Conservation (phyloP, 805 yeast genomes). For the Saturnispora ahearnii region DNA sequence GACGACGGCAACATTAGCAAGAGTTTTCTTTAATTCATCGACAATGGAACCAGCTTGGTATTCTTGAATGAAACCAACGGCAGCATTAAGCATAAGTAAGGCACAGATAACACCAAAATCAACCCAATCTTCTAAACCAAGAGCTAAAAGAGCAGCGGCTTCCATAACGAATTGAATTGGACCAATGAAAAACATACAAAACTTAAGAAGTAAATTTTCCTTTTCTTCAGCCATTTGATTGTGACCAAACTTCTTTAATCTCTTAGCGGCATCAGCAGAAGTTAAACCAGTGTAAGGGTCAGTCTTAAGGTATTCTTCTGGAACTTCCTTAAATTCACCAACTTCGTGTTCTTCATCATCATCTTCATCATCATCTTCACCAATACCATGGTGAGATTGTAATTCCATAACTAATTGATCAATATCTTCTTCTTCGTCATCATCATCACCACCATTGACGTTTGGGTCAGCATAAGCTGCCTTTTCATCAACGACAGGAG, state of each 20-base stretch:
- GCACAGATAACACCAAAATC: slow-evolving; percentile 97
- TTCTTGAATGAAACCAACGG: slow-evolving; percentile 94
- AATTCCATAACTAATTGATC: slow-evolving; percentile 71
- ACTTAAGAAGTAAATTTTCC: slow-evolving; percentile 71
- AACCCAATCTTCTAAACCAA: slow-evolving; percentile 97
- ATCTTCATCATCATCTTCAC: slow-evolving; percentile 46
- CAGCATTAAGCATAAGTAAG: slow-evolving; percentile 75
- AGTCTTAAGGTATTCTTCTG: slow-evolving; percentile 78
- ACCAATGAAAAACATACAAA: slow-evolving; percentile 81
- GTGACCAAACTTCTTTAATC: slow-evolving; percentile 85
- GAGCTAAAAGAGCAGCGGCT: slow-evolving; percentile 91
- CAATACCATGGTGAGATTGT: slow-evolving; percentile 52
- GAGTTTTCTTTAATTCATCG: slow-evolving; percentile 89
- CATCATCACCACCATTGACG: slow-evolving; percentile 17
- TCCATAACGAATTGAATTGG: slow-evolving; percentile 97
- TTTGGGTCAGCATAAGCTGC: slow-evolving; percentile 48
- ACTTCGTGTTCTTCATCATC: slow-evolving; percentile 40
- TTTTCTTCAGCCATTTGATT: slow-evolving; percentile 88
- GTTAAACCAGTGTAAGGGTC: slow-evolving; percentile 70
- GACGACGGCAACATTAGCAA: slow-evolving; percentile 84
- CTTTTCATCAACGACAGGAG: slow-evolving; percentile 38
- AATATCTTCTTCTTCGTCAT: slow-evolving; percentile 46
- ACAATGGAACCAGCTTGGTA: slow-evolving; percentile 98
- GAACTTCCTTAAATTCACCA: slow-evolving; percentile 63
- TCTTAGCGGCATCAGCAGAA: slow-evolving; percentile 64